phyloP scores from a whole-genome alignment of 257 asterid genomes.

The Gentiana dahurica region DNA sequence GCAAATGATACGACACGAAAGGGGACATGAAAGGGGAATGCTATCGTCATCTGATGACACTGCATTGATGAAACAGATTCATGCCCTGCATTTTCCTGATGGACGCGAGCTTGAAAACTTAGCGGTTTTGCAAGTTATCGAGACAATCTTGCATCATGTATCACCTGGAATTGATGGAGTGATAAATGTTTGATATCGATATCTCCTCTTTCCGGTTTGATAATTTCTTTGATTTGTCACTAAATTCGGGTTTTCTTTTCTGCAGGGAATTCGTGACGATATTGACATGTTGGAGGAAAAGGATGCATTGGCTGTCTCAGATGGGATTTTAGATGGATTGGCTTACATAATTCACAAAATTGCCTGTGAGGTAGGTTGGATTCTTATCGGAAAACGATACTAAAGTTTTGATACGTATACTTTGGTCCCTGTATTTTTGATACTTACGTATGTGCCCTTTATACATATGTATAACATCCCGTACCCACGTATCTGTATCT shows the following conservation, averaged over 20 bases:
- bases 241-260: not conserved
- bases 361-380: conserved; percentile 45
- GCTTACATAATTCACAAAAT: conserved; percentile 45
- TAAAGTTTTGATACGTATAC: too few species aligned
- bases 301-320: conserved; percentile 25
- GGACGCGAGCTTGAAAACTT: conserved; percentile 35
- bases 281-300: conserved; percentile 24
- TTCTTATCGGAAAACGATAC: too few species aligned
- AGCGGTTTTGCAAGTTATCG: conserved; percentile 35
- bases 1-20: conserved; percentile 15
- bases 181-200: conserved; percentile 24
- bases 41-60: conserved; percentile 34
- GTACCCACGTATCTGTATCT: not conserved
- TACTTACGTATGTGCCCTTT: too few species aligned
- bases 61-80: conserved; percentile 45
- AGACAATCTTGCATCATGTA: conserved; percentile 41
- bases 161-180: conserved; percentile 48
- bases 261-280: conserved; percentile 32
- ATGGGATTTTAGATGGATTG: conserved; percentile 33
- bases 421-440: not conserved
- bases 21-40: conserved; percentile 26
- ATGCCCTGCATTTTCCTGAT: conserved; percentile 51
- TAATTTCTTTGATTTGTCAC: not conserved
- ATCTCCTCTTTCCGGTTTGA: not conserved
- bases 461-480: not conserved